Base-by-base conservation (phyloP, 1,284 basidiomycete genomes). In the Volvariella surrecta region DNA sequence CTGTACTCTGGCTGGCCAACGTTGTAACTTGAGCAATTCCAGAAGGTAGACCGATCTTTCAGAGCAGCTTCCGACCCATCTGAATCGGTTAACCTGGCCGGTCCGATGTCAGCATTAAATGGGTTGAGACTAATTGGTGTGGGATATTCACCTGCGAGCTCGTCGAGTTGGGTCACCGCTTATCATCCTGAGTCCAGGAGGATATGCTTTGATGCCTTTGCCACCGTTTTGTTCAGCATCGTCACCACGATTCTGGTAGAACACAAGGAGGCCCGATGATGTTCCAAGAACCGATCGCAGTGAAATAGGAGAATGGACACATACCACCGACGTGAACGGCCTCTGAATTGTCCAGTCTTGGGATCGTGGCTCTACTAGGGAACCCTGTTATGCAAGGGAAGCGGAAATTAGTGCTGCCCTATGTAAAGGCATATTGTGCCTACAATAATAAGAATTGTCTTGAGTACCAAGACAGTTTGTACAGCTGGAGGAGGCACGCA, bases 131-230 rank as follows among this genome's bases (percentile, higher is more conserved):
- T 6, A 28, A 28, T 6, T 28, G n/a, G 28, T 16, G n/a, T n/a
- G n/a, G n/a, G n/a, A n/a, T 2, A 21, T 48, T 34, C 41, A 62
- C 61, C 64, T 63, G 50, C 64, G 60, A 11, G 61, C 55, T 10
- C 69, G 61, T 19, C 57, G 49, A 3, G 48, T 48, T 0, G 67
- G 64, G 50, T 63, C 59, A 13, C 71, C 71, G 24, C 58, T 62
- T 28, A 71, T 50, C 66, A 73, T 69, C 45, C 59, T 61, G 49
- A 73, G 61, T 15, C 69, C 70, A 9, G 63, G 54, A 0, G 71
- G 71, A 56, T 71, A 71, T 0, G 66, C 68, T 40, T 63, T 64
- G 19, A 71, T 50, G 17, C 65, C 64, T 2, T 58, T 31, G 1
- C 63, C 66, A 24, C 64, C 64, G 46, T 67, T 66, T 11, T 46